Conservation (phyloP, 257 asterid genomes). For the Salvia rosmarinus region DNA sequence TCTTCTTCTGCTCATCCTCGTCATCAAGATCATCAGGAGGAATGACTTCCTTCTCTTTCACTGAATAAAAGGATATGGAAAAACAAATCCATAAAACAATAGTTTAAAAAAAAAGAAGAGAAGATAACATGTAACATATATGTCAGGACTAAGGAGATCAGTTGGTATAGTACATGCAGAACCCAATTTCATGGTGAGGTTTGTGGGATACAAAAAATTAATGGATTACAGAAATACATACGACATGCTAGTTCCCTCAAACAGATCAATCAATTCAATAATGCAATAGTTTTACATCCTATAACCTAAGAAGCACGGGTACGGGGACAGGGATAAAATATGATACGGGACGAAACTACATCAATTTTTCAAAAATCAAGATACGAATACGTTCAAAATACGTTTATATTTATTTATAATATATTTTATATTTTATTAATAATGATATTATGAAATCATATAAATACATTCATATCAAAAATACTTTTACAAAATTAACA, state of each 20-base stretch:
- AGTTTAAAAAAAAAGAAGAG: neutral
- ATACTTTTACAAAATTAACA: too few species aligned
- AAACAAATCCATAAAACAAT: conserved; percentile 20
- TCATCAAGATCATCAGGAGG: conserved; percentile 53
- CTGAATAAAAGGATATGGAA: conserved; percentile 38
- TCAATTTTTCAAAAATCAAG: too few species aligned
- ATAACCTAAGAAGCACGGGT: too few species aligned
- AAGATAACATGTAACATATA: neutral
- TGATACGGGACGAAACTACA: too few species aligned
- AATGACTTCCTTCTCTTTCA: conserved; percentile 48
- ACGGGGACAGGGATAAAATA: too few species aligned
- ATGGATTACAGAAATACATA: neutral
- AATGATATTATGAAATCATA: too few species aligned
- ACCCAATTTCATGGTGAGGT: neutral
- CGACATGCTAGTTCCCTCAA: neutral
- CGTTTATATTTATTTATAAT: too few species aligned
- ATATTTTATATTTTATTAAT: too few species aligned
- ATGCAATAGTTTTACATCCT: neutral
- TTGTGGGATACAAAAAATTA: neutral
- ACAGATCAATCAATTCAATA: neutral
- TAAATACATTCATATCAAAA: too few species aligned
- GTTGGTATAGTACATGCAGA: neutral
- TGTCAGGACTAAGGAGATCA: neutral
- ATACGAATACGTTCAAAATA: too few species aligned
- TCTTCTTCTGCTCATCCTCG: conserved; percentile 57